These are phyloP conservation scores for Pseudomonodictys pantanalensis DNA, from an alignment of 495 filamentous ascomycete species.

Conservation along the genomic window DNA sequence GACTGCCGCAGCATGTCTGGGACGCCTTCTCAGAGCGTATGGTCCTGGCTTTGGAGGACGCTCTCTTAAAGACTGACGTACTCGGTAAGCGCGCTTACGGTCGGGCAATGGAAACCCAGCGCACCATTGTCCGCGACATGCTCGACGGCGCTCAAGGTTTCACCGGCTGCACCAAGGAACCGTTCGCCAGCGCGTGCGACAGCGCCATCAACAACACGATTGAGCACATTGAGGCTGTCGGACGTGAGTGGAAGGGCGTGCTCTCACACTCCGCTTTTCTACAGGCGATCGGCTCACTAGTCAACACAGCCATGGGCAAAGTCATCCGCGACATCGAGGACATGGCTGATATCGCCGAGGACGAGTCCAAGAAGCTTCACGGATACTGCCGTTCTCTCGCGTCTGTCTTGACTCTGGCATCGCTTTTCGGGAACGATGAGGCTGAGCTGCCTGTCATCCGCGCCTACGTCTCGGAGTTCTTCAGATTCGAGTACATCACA, in stretches of 20 bases:
- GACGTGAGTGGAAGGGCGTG: constrained; percentile 73
- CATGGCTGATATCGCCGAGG: constrained; percentile 77
- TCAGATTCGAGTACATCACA: constrained; percentile 82
- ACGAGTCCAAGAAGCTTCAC: constrained; percentile 78
- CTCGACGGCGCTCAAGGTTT: constrained; percentile 75
- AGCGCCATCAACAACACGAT: constrained; percentile 67
- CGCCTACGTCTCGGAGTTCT: constrained; percentile 79
- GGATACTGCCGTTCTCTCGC: constrained; percentile 71
- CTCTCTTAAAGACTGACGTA: constrained; percentile 67
- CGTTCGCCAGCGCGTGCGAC: constrained; percentile 64
- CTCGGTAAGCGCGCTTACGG: constrained; percentile 83
- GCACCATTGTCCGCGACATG: constrained; percentile 77
- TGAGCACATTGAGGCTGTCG: constrained; percentile 64
- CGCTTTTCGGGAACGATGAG: constrained; percentile 66
- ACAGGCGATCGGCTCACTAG: constrained; percentile 78
- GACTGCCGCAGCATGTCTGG: constrained; percentile 48
- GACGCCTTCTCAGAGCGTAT: constrained; percentile 49
- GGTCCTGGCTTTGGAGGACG: constrained; percentile 56
- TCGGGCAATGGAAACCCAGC: constrained; percentile 81
- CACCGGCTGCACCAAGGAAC: constrained; percentile 57
- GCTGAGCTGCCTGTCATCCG: constrained; percentile 54
- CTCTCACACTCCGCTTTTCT: constrained; percentile 77
- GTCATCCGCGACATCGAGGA: constrained; percentile 84
- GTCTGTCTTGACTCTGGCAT: constrained; percentile 65
- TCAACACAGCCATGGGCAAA: constrained; percentile 76